Base-by-base conservation (phyloP, 2,329 filamentous ascomycete species). In the Cytospora schulzeri region DNA sequence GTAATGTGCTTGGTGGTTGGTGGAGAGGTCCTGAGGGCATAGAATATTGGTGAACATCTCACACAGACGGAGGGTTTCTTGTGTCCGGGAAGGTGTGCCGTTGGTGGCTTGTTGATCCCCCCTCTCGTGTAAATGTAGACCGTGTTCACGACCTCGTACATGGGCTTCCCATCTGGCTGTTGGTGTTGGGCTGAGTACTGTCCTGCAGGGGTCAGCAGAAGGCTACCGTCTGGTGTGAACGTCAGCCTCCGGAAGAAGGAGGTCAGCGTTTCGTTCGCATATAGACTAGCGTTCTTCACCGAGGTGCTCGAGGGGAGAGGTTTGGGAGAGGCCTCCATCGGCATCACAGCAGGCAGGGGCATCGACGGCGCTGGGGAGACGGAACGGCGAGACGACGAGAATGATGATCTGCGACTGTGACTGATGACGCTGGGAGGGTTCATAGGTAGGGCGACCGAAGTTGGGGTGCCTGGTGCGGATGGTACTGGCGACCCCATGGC, bases 31-130 rank as follows among this genome's bases (percentile, higher is more conserved):
- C 95, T 88, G 26, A 96, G 80, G 0, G 89, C 92, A 77, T 98
- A 99, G 70, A 91, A 89, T 28, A 96, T 79, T 0, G 95, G 95
- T 17, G 94, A 99, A 75, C 95, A 99, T 73, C 92, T 92, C 66
- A 99, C 92, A 1, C 93, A 95, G 14, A 99, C 92, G 0, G 95
- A 98, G 0, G 95, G 95, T 76, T 99, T 99, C 81, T 97, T 99
- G 77, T 98, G 94, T 1, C 95, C 95, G 0, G 95, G 95, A 8
- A 99, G 83, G 77, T 98, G 95, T 8, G 94, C 93, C 64, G 98
- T 91, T 2, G 95, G 95, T 1, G 95, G 93, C 75, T 96, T 97
- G 79, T 97, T 98, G 73, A 99, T 92, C 28, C 95, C 95, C 33
- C 93, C 95, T 71, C 95, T 85, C 0, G 94, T 97, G 76, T 99